Evolutionary conservation across 192 early-diverging fungal genomes (phyloP), one percentile per base, ranked within the genome.

Genomic region (Dissophora ornata): DNA sequence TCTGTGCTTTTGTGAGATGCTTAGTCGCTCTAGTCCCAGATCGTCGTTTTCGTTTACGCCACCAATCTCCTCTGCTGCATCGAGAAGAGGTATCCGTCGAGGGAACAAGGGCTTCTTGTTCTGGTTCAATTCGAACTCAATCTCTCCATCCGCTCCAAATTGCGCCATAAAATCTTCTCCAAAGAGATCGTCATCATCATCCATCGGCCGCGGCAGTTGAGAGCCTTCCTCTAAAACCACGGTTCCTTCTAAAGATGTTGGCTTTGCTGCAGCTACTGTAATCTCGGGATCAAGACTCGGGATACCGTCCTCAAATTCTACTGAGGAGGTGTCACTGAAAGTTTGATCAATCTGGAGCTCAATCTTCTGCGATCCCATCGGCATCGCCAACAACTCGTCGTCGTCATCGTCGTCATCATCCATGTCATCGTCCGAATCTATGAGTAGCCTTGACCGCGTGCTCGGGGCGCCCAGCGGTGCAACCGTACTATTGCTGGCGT

Each of bases 341-440:
- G n/a, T n/a, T 40, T 46, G 62, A 36, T 54, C 70, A 40, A 65
- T 57, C 24, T 74, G 62, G 21, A 65, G 56, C 30, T 65, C 70
- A 21, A 65, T 45, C 5, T 57, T 59, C 28, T 69, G 57, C 5
- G 57, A 69, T 32, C 62, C 62, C 32, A 38, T 3, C 10, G 70
- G 62, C 56, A 65, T 53, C 19, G 21, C 56, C 30, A 74, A 19
- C 22, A 74, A n/a, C 9, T 65, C 62, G 10, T 58, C 69, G 22
- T 73, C 69, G 26, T 62, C 44, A 21, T 47, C 52, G 24, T 63
- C 67, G 41, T 53, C 54, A 40, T 50, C 62, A 4, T 73, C 62
- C 57, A 75, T 75, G 29, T 67, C 64, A 18, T 77, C 73, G 21
- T 77, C 73, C 7, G 73, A 77, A 26, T 77, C 73, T 26, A 67